Percentiles rank a stretch among this genome's conserved stretches.
Evolutionary conservation across 2,329 filamentous ascomycete genomes (phyloP).

Genomic region (Dryadomyces quercivorus): DNA sequence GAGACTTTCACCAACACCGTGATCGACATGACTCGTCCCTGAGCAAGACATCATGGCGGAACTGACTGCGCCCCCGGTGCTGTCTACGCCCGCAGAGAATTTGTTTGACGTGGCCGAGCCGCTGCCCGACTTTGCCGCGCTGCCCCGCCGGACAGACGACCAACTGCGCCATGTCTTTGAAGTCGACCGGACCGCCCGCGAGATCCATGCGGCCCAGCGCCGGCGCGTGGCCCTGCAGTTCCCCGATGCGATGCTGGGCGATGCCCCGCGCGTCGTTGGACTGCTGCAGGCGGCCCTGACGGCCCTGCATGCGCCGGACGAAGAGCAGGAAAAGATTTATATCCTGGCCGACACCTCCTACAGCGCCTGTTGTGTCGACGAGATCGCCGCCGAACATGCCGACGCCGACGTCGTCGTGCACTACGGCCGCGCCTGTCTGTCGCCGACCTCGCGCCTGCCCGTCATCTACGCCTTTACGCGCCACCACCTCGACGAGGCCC

Average conservation of each 20-base stretch:
- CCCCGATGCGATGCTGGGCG: constrained; percentile 79
- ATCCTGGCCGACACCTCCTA: constrained; percentile 95
- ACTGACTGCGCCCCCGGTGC: constrained; percentile 41
- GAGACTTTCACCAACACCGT: background rate
- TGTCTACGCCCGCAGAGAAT: constrained; percentile 52
- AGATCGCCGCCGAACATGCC: constrained; percentile 89
- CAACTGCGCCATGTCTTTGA: constrained; percentile 73
- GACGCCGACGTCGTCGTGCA: constrained; percentile 86
- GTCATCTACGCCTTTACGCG: constrained; percentile 86
- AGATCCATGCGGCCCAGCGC: constrained; percentile 64
- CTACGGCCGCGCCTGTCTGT: constrained; percentile 86
- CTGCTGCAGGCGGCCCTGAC: constrained; percentile 33
- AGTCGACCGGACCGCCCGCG: constrained; percentile 62
- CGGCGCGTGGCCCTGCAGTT: constrained; percentile 83
- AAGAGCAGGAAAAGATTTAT: constrained; percentile 36
- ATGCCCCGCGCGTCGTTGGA: constrained; percentile 70
- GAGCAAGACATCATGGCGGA: constrained; percentile 27
- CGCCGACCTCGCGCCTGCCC: constrained; percentile 74
- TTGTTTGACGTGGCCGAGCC: constrained; percentile 40
- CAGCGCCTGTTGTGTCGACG: constrained; percentile 92
- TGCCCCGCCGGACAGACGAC: constrained; percentile 39
- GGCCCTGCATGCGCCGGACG: constrained; percentile 4
- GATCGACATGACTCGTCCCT: background rate
- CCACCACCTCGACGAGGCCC: constrained; percentile 51
- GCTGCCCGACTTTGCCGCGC: constrained; percentile 16